These are phyloP conservation scores for Trametes elegans DNA, from an alignment of 768 basidiomycete species.

Conservation along the genomic window DNA sequence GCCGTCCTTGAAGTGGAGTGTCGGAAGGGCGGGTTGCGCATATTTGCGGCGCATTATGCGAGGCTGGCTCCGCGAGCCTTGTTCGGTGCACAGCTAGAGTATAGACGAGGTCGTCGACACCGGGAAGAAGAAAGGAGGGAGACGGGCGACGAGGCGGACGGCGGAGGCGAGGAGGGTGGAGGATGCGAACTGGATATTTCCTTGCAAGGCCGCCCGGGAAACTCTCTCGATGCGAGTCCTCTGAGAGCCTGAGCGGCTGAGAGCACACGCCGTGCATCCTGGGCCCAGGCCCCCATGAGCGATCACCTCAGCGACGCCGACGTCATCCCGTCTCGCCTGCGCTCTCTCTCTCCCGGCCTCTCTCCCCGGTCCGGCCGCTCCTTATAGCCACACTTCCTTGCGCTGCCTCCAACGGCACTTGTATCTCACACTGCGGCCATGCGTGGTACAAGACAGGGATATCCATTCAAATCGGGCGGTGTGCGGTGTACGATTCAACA, in stretches of 20 bases:
- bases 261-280: not conserved
- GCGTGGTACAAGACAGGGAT: conserved; percentile 10
- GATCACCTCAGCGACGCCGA: conserved; percentile 12
- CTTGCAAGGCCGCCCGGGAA: not conserved
- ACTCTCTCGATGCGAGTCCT: not conserved
- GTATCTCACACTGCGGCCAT: too few species aligned
- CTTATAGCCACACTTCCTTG: not conserved
- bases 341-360: not conserved
- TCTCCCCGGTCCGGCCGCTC: not conserved
- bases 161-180: not conserved
- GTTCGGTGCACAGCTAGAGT: not conserved
- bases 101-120: not conserved
- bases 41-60: conserved; percentile 51
- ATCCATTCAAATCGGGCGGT: conserved; percentile 18
- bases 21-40: conserved; percentile 56
- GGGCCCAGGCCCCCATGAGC: not conserved
- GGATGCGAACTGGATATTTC: not conserved
- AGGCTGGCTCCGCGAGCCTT: conserved; percentile 3
- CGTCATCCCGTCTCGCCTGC: conserved; percentile 3
- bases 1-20: conserved; percentile 51
- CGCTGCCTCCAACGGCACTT: too few species aligned
- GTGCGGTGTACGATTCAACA: conserved; percentile 6
- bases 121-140: not conserved
- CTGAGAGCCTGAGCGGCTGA: not conserved
- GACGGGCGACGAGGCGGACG: not conserved